Percentiles rank a stretch among this genome's conserved stretches.
Evolutionary conservation across 1,139 yeast species (phyloP).

Genomic region (Yamadazyma blattariae): DNA sequence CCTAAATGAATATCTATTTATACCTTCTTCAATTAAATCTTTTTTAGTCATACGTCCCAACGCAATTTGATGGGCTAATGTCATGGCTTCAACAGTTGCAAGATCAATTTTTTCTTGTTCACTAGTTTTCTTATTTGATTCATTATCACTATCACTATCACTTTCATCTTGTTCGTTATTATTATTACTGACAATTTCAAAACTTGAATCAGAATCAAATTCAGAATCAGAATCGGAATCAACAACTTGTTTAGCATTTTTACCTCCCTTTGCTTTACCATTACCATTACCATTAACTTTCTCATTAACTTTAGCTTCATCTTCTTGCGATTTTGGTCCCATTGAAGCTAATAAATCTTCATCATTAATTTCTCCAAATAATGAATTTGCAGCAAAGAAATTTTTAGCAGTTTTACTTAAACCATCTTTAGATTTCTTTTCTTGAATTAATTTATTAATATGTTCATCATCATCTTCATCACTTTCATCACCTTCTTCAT

Average conservation of each 20-base stretch:
- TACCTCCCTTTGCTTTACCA: slow-evolving; percentile 3
- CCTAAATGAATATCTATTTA: slow-evolving; percentile 86
- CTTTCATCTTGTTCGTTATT: slow-evolving; percentile 27
- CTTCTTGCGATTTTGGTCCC: slow-evolving; percentile 18
- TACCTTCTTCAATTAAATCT: slow-evolving; percentile 86
- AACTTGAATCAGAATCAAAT: slow-evolving; percentile 29
- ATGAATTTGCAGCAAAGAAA: slow-evolving; percentile 72
- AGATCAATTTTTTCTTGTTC: slow-evolving; percentile 70
- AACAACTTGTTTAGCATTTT: slow-evolving; percentile 1
- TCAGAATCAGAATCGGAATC: slow-evolving; percentile 16
- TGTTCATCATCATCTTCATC: slow-evolving; percentile 76
- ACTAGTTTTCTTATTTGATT: slow-evolving; percentile 28
- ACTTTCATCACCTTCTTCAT: slow-evolving; percentile 37
- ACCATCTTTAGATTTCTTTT: slow-evolving; percentile 47
- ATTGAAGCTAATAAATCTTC: slow-evolving; percentile 35
- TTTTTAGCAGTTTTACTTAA: slow-evolving; percentile 71
- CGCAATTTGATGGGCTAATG: slow-evolving; percentile 94
- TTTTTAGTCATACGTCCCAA: slow-evolving; percentile 81
- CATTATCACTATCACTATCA: slow-evolving; percentile 44
- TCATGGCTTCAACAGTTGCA: slow-evolving; percentile 96
- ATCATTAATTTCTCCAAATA: slow-evolving; percentile 64
- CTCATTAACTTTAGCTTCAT: slow-evolving; percentile 2
- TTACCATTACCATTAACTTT: slow-evolving; percentile 1
- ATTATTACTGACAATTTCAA: slow-evolving; percentile 54
- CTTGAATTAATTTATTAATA: slow-evolving; percentile 59